Evolutionary conservation across 208 protist species (phyloP).

Genomic region (Tritrichomonas foetus): DNA sequence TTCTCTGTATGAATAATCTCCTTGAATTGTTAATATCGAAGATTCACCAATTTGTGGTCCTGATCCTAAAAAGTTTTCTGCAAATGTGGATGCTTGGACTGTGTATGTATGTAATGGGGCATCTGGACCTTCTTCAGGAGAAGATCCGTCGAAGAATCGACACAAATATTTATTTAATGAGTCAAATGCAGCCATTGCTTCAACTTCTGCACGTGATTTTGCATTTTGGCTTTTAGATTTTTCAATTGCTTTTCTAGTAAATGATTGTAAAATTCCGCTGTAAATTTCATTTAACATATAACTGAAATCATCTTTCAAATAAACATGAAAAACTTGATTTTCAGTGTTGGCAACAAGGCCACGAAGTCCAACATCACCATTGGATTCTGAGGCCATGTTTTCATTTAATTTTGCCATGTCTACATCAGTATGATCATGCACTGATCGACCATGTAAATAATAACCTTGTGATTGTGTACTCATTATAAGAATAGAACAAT

Average conservation of each 20-base stretch:
- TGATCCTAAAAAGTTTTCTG: background rate
- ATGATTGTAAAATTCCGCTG: background rate
- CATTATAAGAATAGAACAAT: background rate
- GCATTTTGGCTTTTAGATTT: background rate
- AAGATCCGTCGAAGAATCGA: background rate
- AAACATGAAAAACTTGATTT: slow-evolving; percentile 4
- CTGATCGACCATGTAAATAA: background rate
- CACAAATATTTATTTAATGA: background rate
- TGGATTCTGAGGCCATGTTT: background rate
- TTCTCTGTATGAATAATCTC: background rate
- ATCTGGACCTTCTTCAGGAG: background rate
- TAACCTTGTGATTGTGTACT: background rate
- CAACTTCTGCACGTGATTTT: background rate
- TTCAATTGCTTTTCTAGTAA: too few relatives aligned
- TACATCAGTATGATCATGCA: background rate
- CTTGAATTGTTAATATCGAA: background rate
- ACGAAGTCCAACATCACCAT: background rate
- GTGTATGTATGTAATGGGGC: too few relatives aligned
- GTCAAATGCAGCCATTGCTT: background rate
- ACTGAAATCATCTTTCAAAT: background rate
- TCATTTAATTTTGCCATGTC: background rate
- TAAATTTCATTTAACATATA: background rate
- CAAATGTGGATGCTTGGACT: background rate
- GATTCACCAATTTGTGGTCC: background rate
- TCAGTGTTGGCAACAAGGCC: background rate